These are phyloP conservation scores for Parachaetomium inaequale DNA, from an alignment of 495 filamentous ascomycete genomes.

Conservation along the genomic window DNA sequence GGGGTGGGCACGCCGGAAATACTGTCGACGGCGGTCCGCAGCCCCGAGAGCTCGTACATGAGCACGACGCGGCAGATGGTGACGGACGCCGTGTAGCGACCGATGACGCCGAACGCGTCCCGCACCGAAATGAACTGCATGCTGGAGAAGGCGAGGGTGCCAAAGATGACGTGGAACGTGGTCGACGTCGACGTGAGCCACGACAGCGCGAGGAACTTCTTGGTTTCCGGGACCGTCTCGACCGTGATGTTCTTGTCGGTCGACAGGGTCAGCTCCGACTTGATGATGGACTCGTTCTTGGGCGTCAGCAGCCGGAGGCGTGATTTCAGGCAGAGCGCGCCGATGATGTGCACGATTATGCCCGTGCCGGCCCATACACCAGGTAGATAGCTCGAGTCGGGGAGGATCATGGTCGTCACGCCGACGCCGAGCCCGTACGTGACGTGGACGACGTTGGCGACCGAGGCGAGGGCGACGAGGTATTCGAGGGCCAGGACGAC, in stretches of 20 bases:
- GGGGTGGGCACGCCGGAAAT: not conserved
- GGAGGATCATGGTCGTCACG: slow-evolving; percentile 22
- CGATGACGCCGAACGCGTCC: slow-evolving; percentile 24
- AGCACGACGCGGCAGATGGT: slow-evolving; percentile 22
- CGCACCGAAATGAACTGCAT: slow-evolving; percentile 25
- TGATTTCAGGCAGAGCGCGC: slow-evolving; percentile 3
- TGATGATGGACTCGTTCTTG: not conserved
- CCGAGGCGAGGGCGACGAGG: slow-evolving; percentile 21
- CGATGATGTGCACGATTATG: slow-evolving; percentile 19
- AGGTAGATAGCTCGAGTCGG: slow-evolving; percentile 18
- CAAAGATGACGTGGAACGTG: slow-evolving; percentile 24
- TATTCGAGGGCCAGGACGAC: slow-evolving; percentile 20
- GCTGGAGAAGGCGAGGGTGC: slow-evolving; percentile 26
- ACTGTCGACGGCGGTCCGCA: not conserved
- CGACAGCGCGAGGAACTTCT: slow-evolving; percentile 16
- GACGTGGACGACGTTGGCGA: slow-evolving; percentile 25
- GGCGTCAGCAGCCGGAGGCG: not conserved
- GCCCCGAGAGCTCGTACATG: slow-evolving; percentile 21
- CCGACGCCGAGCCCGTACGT: slow-evolving; percentile 26
- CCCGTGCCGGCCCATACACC: slow-evolving; percentile 22
- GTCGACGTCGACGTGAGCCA: slow-evolving; percentile 20
- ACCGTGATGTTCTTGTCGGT: slow-evolving; percentile 11
- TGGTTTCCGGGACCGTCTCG: slow-evolving; percentile 14
- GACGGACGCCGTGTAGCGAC: slow-evolving; percentile 22
- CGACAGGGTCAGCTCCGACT: not conserved